Evolutionary conservation across 371 early-diverging fungal genomes (phyloP), one percentile per base, ranked within the genome.

Genomic region (Phascolomyces articulosus): DNA sequence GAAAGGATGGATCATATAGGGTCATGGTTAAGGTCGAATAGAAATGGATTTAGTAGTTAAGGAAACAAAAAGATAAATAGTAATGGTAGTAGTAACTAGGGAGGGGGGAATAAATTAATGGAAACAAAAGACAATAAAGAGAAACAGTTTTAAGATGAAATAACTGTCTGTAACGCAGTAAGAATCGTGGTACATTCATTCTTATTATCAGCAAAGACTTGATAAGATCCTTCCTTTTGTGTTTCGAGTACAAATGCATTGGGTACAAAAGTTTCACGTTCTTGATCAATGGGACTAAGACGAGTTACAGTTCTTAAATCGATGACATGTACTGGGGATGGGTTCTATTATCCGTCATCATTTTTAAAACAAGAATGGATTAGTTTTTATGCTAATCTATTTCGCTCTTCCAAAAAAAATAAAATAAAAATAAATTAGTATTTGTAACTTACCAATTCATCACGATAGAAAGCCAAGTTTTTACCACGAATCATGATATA

Each of bases 281-380:
- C 76, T 44, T 69, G 74, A 60, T 77, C 71, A 21, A 70, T 67
- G 26, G 70, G 65, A 27, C 72, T 66, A 28, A 79, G 55, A 47
- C 69, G 70, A 16, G 68, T 72, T 16, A 70, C 72, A 18, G 34
- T 21, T 26, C 40, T 63, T 7, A 85, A 71, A 61, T 80, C 73
- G 61, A 89, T 72, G 34, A 80, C 77, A 13, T 73, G 62, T 8
- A 83, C 55, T 7, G 87, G 84, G 10, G 67, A 68, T 23, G 72
- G 69, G 40, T 77, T 79, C 69, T 74, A 55, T 40, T 38, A n/a
- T n/a, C n/a, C n/a, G n/a, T n/a, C n/a, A n/a, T n/a, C n/a, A n/a
- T n/a, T n/a, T n/a, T n/a, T n/a, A n/a, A n/a, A n/a, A n/a, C n/a
- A n/a, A n/a, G n/a, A n/a, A n/a, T n/a, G n/a, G n/a, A n/a, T n/a